Percentiles rank a stretch among this genome's conserved stretches.
Evolutionary conservation across 192 early-diverging fungal genomes (phyloP).

Genomic region (Entomortierella chlamydospora): DNA sequence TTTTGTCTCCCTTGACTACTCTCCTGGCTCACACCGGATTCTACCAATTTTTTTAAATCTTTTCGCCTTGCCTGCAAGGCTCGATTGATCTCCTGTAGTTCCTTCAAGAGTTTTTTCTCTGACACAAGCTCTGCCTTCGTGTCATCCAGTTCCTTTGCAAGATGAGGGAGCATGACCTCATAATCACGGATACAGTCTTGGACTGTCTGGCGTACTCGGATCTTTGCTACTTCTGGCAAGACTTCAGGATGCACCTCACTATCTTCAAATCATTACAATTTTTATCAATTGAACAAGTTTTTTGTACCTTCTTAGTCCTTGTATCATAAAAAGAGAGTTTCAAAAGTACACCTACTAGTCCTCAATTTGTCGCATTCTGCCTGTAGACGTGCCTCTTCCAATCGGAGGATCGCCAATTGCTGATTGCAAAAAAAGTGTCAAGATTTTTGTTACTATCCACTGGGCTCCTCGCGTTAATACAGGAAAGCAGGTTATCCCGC

Average conservation of each 20-base stretch:
- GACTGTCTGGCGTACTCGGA: conserved; percentile 20
- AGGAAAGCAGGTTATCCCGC: no score
- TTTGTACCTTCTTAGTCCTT: no score
- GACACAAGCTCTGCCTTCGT: conserved; percentile 19
- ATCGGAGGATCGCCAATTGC: conserved; percentile 33
- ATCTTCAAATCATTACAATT: neutral
- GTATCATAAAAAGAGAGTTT: neutral
- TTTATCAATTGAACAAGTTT: neutral
- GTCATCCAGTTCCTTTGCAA: conserved; percentile 28
- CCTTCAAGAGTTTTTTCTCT: conserved; percentile 29
- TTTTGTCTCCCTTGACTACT: conserved; percentile 22
- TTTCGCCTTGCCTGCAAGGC: conserved; percentile 43
- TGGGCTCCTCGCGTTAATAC: neutral
- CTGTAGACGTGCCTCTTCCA: conserved; percentile 25
- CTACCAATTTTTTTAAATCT: conserved; percentile 10
- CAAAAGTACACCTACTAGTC: conserved; percentile 6
- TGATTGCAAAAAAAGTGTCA: conserved; percentile 2
- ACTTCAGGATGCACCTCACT: neutral
- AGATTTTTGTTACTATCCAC: neutral
- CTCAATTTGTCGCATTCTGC: conserved; percentile 9
- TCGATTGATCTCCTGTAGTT: conserved; percentile 31
- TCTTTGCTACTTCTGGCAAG: conserved; percentile 22
- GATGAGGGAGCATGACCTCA: conserved; percentile 14
- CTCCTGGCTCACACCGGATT: conserved; percentile 28
- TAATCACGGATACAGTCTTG: conserved; percentile 29